Percentiles rank a stretch among this genome's conserved stretches.
Evolutionary conservation across 164 flowering plant species (phyloP).

Genomic region (Saururus chinensis): DNA sequence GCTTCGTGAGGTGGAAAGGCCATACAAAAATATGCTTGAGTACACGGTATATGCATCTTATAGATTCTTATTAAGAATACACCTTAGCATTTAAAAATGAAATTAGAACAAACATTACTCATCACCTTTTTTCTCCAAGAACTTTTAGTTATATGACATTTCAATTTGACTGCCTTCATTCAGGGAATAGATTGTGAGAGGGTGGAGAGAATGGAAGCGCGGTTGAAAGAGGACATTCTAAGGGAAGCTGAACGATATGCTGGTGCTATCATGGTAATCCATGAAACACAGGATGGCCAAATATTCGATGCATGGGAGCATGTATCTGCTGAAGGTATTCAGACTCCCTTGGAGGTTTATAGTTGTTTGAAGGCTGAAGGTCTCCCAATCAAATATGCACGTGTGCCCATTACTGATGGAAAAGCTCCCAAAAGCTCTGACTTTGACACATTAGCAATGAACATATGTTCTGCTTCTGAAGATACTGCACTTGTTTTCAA

Average conservation of each 20-base stretch:
- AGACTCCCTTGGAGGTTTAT: conserved; percentile 88
- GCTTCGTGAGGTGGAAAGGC: conserved; percentile 97
- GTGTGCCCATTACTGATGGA: conserved; percentile 96
- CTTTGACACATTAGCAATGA: conserved; percentile 67
- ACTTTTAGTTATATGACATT: neutral
- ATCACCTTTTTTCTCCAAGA: neutral
- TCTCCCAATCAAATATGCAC: conserved; percentile 85
- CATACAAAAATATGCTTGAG: conserved; percentile 90
- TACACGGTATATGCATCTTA: conserved; percentile 47
- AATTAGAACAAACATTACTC: neutral
- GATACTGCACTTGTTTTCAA: conserved; percentile 90
- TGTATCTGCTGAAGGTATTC: conserved; percentile 49
- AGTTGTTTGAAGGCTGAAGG: conserved; percentile 66
- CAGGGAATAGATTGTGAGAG: conserved; percentile 94
- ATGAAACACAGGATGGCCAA: conserved; percentile 77
- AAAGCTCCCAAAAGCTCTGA: conserved; percentile 98
- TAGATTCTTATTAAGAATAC: neutral
- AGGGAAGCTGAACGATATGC: conserved; percentile 74
- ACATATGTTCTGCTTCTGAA: conserved; percentile 74
- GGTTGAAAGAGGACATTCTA: conserved; percentile 79
- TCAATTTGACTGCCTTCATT: neutral
- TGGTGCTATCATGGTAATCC: conserved; percentile 93
- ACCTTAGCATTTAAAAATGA: neutral
- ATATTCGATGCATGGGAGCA: conserved; percentile 96
- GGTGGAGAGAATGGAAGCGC: conserved; percentile 92